Base-by-base conservation (phyloP, 192 early-diverging fungal genomes). In the Pilobolus umbonatus region DNA sequence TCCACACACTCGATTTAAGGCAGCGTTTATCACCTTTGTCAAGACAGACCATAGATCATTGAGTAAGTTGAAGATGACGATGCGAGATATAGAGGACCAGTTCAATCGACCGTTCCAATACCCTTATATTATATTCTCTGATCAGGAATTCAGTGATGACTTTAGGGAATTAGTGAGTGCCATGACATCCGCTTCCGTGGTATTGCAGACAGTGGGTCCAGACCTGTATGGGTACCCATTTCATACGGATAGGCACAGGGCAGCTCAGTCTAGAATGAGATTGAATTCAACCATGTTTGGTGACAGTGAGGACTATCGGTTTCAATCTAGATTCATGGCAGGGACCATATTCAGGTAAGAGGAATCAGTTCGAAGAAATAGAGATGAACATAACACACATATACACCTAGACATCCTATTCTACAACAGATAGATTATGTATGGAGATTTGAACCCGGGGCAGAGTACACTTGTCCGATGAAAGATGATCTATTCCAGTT, bases 401-500 rank as follows among this genome's bases (percentile, higher is more conserved):
- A 15, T 30, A 17, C 5, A 0, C 21, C 0, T 66, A 81, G 80
- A 68, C 82, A 84, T 51, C 79, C 79, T 31, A 50, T 73, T 39
- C 54, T 83, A 22, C 15, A 70, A 49, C 61, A 77, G 17, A 39
- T 78, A 17, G 81, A 83, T 57, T 83, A 74, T 57, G 78, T 78
- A 55, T 83, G 81, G 81, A 72, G 78, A 17, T 72, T 83, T 38
- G 81, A 83, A 49, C 66, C 76, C 9, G 77, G 67, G 8, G 74
- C 75, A 12, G 54, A 71, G 25, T 83, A 83, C 39, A 55, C 68
- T 31, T 83, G 79, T 64, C 69, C 72, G 26, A 64, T 83, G 0
- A 60, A 67, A 0, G 79, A 74, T 48, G 79, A 84, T 44, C 79
- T 77, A 19, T 84, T 84, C 64, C 55, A 67, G 39, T 75, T 66